phyloP scores from a whole-genome alignment of 73 alveolate species.

The Paramecium primaurelia region DNA sequence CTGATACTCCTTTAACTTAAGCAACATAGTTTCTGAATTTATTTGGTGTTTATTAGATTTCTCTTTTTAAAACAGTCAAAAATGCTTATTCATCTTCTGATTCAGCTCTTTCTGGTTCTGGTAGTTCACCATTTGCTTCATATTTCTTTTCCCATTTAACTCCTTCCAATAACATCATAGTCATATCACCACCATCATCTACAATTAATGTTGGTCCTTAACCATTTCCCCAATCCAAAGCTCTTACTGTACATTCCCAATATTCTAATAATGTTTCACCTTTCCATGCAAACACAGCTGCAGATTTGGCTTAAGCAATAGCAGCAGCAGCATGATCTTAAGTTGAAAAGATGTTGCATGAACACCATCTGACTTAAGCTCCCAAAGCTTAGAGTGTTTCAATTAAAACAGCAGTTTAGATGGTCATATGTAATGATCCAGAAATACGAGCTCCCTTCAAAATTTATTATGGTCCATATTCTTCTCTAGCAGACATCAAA shows the following conservation, averaged over 20 bases:
- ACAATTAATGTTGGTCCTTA: slow-evolving; percentile 92
- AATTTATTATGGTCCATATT: slow-evolving; percentile 84
- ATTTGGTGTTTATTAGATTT: slow-evolving; percentile 81
- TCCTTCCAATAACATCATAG: slow-evolving; percentile 93
- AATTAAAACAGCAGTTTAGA: slow-evolving; percentile 95
- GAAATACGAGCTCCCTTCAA: slow-evolving; percentile 91
- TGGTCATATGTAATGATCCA: slow-evolving; percentile 97
- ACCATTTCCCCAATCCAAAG: slow-evolving; percentile 89
- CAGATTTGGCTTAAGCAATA: slow-evolving; percentile 85
- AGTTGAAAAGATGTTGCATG: slow-evolving; percentile 96
- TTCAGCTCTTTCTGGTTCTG: slow-evolving; percentile 70
- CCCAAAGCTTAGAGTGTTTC: slow-evolving; percentile 92
- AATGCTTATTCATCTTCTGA: slow-evolving; percentile 79
- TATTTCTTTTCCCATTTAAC: slow-evolving; percentile 83
- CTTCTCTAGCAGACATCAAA: slow-evolving; percentile 90
- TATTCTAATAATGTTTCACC: slow-evolving; percentile 90
- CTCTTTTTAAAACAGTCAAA: slow-evolving; percentile 76
- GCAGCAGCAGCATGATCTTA: slow-evolving; percentile 99
- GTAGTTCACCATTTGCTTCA: slow-evolving; percentile 67
- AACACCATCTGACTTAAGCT: slow-evolving; percentile 94
- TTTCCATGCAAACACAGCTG: slow-evolving; percentile 97
- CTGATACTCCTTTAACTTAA: slow-evolving; percentile 89
- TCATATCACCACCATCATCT: slow-evolving; percentile 99
- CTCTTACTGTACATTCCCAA: slow-evolving; percentile 96
- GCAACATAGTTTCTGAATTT: slow-evolving; percentile 89